A percentile compares a stretch with the other conserved stretches of the same genome.
These are phyloP conservation scores for Alternaria novae-zelandiae DNA, from an alignment of 2,329 filamentous ascomycete genomes.

Conservation along the genomic window DNA sequence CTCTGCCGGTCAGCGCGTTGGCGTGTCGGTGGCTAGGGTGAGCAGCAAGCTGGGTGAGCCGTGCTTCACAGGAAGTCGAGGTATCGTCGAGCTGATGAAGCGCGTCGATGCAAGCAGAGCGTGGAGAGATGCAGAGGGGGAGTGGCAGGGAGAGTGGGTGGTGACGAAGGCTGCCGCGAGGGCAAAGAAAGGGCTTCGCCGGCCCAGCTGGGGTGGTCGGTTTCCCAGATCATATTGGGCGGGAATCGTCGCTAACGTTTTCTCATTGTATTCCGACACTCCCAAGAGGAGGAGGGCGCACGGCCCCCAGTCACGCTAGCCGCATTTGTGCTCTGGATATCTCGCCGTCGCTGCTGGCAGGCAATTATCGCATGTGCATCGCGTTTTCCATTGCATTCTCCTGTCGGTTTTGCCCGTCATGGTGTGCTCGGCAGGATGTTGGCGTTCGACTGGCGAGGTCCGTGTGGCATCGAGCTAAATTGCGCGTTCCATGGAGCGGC, in stretches of 20 bases:
- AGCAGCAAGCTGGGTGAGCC: background rate
- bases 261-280: constrained; percentile 12
- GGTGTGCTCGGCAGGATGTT: background rate
- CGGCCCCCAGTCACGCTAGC: constrained; percentile 5
- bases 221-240: constrained; percentile 16
- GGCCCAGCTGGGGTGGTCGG: constrained; percentile 16
- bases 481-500: constrained; percentile 16
- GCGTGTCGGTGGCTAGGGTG: constrained; percentile 5
- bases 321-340: background rate
- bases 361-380: background rate
- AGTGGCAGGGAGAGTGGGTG: constrained; percentile 8
- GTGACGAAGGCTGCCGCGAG: constrained; percentile 6
- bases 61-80: constrained; percentile 5
- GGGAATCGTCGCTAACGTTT: constrained; percentile 15
- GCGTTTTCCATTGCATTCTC: background rate
- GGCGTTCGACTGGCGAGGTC: constrained; percentile 5
- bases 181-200: constrained; percentile 16
- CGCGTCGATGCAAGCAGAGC: constrained; percentile 2
- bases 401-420: background rate
- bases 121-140: background rate
- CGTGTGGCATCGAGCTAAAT: constrained; percentile 16
- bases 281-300: constrained; percentile 12
- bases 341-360: background rate
- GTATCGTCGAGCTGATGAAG: constrained; percentile 9
- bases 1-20: constrained; percentile 17